Base-by-base conservation (phyloP, 2,329 filamentous ascomycete species). In the Cladosporium sp. region DNA sequence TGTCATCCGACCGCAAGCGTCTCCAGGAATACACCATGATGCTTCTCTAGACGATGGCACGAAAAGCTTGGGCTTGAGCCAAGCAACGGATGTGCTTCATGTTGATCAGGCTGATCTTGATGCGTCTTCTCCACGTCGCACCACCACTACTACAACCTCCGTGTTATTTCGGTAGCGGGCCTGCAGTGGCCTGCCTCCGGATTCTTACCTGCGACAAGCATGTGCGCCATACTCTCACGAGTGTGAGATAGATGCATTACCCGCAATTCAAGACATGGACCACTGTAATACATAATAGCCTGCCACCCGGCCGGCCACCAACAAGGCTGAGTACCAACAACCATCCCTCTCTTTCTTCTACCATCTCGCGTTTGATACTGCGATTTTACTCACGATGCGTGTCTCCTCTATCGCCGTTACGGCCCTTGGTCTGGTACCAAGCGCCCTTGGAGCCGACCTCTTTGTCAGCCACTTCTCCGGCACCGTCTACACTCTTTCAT, bases 91-190 rank as follows among this genome's bases (percentile, higher is more conserved):
- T 55, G 7, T 55, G 51, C 36, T 38, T 57, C 61, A 57, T n/a
- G 49, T 64, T 47, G 51, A 64, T 34, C 51, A 64, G 61, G 51
- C 61, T 64, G 61, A 64, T 52, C 32, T 54, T 10, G 24, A 26
- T 52, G 24, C 24, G 24, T 26, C 61, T 30, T 24, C 38, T 44
- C 34, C 47, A 64, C 36, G 61, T 64, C 61, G 61, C 61, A 64
- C 61, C 61, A 64, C 34, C 61, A 64, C 34, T 6, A 38, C 11
- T 10, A 21, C 38, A 18, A 24, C 26, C 61, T 64, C 61, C 61
- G 61, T 64, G 61, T 64, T 54, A 64, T 64, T 64, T 57, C 61
- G 51, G 61, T 57, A 64, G 61, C 61, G 61, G 61, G 36, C 34
- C 61, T 57, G 51, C 51, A 55, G 28, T 36, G 30, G 24, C 51